A percentile compares a stretch with the other conserved stretches of the same genome.
Evolutionary conservation across 495 filamentous ascomycete species (phyloP).

Genomic region (Xylaria curta): DNA sequence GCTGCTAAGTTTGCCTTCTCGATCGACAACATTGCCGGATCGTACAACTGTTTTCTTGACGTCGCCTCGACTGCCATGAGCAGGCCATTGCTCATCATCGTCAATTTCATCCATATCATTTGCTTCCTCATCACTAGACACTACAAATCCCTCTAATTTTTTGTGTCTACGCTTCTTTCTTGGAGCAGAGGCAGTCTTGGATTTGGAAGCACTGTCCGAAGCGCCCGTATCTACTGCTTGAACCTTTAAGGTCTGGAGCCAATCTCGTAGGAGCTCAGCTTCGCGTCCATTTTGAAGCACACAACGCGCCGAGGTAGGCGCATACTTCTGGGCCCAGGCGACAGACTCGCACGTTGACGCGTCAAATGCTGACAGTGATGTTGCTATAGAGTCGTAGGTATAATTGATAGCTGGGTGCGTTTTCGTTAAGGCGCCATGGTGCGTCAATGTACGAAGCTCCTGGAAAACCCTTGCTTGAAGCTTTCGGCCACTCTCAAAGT

Average conservation of each 20-base stretch:
- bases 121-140: constrained; percentile 82
- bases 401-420: constrained; percentile 65
- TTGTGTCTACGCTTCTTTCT: constrained; percentile 73
- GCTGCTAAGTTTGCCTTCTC: constrained; percentile 49
- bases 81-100: constrained; percentile 66
- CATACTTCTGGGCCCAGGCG: constrained; percentile 87
- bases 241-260: constrained; percentile 79
- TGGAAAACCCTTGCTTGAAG: constrained; percentile 50
- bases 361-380: constrained; percentile 79
- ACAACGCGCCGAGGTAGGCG: constrained; percentile 69
- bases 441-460: constrained; percentile 38
- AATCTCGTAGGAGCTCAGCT: constrained; percentile 74
- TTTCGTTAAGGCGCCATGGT: constrained; percentile 30
- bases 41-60: constrained; percentile 69
- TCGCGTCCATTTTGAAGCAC: constrained; percentile 81
- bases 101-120: constrained; percentile 76
- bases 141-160: constrained; percentile 83
- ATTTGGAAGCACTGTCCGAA: constrained; percentile 50
- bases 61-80: constrained; percentile 45
- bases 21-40: constrained; percentile 53
- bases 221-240: constrained; percentile 71
- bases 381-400: constrained; percentile 64
- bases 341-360: constrained; percentile 72
- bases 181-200: constrained; percentile 48
- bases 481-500: constrained; percentile 56